Evolutionary conservation across 495 filamentous ascomycete species (phyloP).

Genomic region (Neurospora sp.): DNA sequence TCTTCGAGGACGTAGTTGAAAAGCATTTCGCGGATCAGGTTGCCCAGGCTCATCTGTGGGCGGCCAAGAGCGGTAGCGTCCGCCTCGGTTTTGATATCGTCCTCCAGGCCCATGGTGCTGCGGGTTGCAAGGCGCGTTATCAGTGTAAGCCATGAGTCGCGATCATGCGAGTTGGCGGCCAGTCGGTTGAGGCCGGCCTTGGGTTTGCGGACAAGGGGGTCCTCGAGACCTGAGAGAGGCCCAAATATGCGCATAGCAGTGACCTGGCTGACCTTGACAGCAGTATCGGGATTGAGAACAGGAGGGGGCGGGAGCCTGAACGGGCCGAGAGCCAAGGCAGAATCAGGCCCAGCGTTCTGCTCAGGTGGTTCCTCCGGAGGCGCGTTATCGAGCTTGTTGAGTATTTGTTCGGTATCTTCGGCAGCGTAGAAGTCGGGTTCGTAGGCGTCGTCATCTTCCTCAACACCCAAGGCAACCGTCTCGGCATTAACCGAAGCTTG

Average conservation of each 20-base stretch:
- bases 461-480: slow-evolving; percentile 40
- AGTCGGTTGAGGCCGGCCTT: slow-evolving; percentile 68
- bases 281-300: slow-evolving; percentile 56
- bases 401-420: slow-evolving; percentile 61
- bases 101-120: slow-evolving; percentile 56
- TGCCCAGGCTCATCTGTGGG: slow-evolving; percentile 38
- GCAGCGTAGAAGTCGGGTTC: slow-evolving; percentile 69
- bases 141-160: slow-evolving; percentile 84
- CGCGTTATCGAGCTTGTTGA: slow-evolving; percentile 58
- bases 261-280: slow-evolving; percentile 53
- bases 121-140: slow-evolving; percentile 80
- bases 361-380: slow-evolving; percentile 38
- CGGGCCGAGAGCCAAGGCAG: slow-evolving; percentile 42
- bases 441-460: slow-evolving; percentile 78
- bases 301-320: slow-evolving; percentile 77
- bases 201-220: slow-evolving; percentile 38
- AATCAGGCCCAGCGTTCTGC: slow-evolving; percentile 23
- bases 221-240: slow-evolving; percentile 59
- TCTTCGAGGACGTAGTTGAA: slow-evolving; percentile 82
- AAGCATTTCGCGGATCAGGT: slow-evolving; percentile 67
- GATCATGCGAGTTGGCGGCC: slow-evolving; percentile 75
- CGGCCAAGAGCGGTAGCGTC: slow-evolving; percentile 8
- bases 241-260: slow-evolving; percentile 68
- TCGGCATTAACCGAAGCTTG: slow-evolving; percentile 37
- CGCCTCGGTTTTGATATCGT: slow-evolving; percentile 42